Conservation (phyloP, 2,329 filamentous ascomycete species). For the Trematosphaeria pertusa region DNA sequence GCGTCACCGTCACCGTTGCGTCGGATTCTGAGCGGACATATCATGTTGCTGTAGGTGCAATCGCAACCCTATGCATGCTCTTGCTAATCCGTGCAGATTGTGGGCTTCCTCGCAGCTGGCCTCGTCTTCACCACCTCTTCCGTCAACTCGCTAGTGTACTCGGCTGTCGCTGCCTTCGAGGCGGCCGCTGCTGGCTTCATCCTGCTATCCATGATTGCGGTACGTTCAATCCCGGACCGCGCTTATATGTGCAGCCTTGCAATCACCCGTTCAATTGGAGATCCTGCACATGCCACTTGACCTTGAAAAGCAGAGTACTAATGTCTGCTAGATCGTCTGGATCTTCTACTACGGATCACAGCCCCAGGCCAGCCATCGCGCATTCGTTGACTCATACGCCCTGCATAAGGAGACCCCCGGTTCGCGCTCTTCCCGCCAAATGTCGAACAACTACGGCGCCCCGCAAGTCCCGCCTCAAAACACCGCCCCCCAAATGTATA, state of each 20-base stretch:
- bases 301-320: no score
- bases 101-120: conserved; percentile 83
- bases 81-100: conserved; percentile 62
- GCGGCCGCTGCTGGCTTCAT: conserved; percentile 93
- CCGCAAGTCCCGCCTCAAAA: conserved; percentile 79
- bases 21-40: conserved; percentile 87
- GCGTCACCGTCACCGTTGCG: conserved; percentile 81
- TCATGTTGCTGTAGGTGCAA: conserved; percentile 74
- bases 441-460: conserved; percentile 75
- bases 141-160: conserved; percentile 86
- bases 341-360: conserved; percentile 98
- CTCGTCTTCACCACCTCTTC: conserved; percentile 85
- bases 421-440: conserved; percentile 68
- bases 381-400: conserved; percentile 95
- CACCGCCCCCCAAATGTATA: conserved; percentile 93
- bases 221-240: no score
- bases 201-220: conserved; percentile 87
- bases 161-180: conserved; percentile 73
- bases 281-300: no score
- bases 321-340: conserved; percentile 84
- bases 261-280: no score
- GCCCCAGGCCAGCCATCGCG: conserved; percentile 82
- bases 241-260: no score
- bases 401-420: conserved; percentile 81
- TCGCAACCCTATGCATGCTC: conserved; percentile 3